Evolutionary conservation across 257 asterid species (phyloP), one percentile per base, ranked within the genome.

Genomic region (Ophiorrhiza pumila): DNA sequence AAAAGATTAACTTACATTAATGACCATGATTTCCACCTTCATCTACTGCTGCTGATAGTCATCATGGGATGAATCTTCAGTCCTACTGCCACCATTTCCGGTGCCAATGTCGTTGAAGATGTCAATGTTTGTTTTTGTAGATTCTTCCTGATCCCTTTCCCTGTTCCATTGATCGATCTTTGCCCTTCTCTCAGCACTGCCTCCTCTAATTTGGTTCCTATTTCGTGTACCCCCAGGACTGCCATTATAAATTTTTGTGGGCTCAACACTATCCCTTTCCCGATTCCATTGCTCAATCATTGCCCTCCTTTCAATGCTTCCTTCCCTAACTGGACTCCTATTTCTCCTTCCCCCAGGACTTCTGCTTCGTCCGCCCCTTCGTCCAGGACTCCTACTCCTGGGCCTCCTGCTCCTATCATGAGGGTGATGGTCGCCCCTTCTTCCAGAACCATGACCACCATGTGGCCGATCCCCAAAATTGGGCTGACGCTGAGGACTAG

Each of bases 121-220:
- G 32, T 62, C 31, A 43, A 34, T 47, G 39, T 4, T 43, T 35
- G 35, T 83, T 74, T 72, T 77, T 59, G 73, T 80, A 71, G 90
- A 50, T 7, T 76, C 94, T 39, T 72, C 72, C 68, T 62, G 87
- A 73, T 91, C 96, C 72, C 80, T 91, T 80, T 91, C 97, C 84
- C 84, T 91, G 69, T 91, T 91, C 97, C 97, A 91, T 59, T 80
- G 96, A 80, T 87, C 96, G 64, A 91, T 91, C 74, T 71, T 91
- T 50, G 92, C 97, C 84, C 97, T 86, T 79, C 97, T 91, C 78
- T 91, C 97, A 20, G 83, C 96, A 74, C 96, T 91, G 78, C 88
- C 88, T 75, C 86, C 97, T 66, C 96, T 73, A 23, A 72, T 78
- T 5, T 91, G 85, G 39, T 81, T 81, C 82, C 91, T 80, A 71